Evolutionary conservation across 2,329 filamentous ascomycete genomes (phyloP).

Genomic region (Ceratocystis alfenasii): DNA sequence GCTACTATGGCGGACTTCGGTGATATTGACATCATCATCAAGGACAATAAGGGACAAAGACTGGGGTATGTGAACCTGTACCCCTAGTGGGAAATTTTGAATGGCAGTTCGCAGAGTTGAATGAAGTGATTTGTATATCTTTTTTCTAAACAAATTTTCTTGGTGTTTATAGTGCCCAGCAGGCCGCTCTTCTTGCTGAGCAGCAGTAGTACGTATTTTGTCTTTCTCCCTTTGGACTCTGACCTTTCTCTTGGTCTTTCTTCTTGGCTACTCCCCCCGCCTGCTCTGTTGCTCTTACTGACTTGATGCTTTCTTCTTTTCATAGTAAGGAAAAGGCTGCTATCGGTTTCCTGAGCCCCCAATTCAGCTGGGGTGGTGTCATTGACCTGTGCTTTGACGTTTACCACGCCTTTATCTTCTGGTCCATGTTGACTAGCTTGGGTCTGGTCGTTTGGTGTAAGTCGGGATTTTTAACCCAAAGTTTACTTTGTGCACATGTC

Average conservation of each 20-base stretch:
- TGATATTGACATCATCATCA: constrained; percentile 74
- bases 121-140: constrained; percentile 13
- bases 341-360: constrained; percentile 54
- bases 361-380: constrained; percentile 61
- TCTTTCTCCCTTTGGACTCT: constrained; percentile 28
- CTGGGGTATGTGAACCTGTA: constrained; percentile 98
- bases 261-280: not conserved
- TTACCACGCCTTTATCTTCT: constrained; percentile 94
- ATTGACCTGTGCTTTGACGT: constrained; percentile 77
- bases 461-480: constrained; percentile 29
- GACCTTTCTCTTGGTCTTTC: not conserved
- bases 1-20: constrained; percentile 87
- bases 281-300: constrained; percentile 14
- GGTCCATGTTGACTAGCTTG: constrained; percentile 84
- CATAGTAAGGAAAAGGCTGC: constrained; percentile 63
- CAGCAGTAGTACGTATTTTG: constrained; percentile 29
- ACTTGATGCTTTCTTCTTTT: constrained; percentile 9
- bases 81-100: constrained; percentile 40
- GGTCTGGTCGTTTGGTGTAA: constrained; percentile 88
- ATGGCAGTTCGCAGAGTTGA: constrained; percentile 28
- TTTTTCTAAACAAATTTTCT: constrained; percentile 23
- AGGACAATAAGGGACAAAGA: constrained; percentile 77
- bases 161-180: constrained; percentile 18
- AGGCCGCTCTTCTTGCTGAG: constrained; percentile 19
- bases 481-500: not conserved